phyloP scores from a whole-genome alignment of 2,329 filamentous ascomycete genomes.

The Ascochyta viciae-villosae region DNA sequence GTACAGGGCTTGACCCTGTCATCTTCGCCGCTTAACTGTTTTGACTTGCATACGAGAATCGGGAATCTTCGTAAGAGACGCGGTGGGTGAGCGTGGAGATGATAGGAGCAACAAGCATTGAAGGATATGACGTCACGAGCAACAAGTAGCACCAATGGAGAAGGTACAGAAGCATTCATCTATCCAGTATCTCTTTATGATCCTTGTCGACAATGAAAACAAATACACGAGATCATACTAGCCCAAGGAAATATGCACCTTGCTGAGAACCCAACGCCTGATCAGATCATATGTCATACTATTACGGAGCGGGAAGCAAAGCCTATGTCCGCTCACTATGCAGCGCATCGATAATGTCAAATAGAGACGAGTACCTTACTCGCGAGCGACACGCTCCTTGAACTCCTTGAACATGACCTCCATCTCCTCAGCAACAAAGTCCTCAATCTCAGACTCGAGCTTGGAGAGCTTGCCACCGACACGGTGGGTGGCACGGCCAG shows the following conservation, averaged over 20 bases:
- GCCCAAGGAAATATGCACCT: conserved; percentile 25
- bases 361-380: conserved; percentile 27
- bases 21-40: too few species aligned
- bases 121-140: not conserved
- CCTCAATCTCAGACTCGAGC: conserved; percentile 53
- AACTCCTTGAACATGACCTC: conserved; percentile 63
- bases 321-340: conserved; percentile 10
- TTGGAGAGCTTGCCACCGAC: conserved; percentile 58
- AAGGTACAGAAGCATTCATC: conserved; percentile 4
- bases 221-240: conserved; percentile 9
- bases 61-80: too few species aligned
- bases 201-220: conserved; percentile 4
- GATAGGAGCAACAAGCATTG: not conserved
- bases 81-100: too few species aligned
- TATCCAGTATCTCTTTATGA: conserved; percentile 8
- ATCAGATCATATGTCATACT: conserved; percentile 16
- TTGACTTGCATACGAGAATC: too few species aligned
- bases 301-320: conserved; percentile 12
- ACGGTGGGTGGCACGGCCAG: conserved; percentile 51
- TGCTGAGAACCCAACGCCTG: conserved; percentile 16
- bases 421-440: conserved; percentile 58
- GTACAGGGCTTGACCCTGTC: too few species aligned
- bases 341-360: conserved; percentile 6
- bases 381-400: conserved; percentile 46
- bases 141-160: not conserved